Evolutionary conservation across 2,329 filamentous ascomycete genomes (phyloP), one percentile per base, ranked within the genome.

Genomic region (Ophiosphaerella narmari): DNA sequence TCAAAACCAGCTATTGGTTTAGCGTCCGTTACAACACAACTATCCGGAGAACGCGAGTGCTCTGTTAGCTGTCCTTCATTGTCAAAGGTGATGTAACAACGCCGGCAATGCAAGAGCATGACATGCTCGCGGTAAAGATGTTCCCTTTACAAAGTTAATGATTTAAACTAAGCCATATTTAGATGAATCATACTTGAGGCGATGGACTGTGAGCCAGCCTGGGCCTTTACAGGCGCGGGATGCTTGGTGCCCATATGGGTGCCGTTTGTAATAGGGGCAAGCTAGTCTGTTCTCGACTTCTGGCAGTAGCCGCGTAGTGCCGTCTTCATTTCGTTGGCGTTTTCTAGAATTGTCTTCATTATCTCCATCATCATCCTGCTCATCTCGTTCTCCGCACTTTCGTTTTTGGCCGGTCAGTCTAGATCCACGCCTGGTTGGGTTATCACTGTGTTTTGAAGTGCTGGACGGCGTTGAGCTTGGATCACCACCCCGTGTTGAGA

Each of bases 111-210:
- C 3, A 46, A 14, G 13, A 41, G 37, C 29, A 42, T 35, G 18
- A 45, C 34, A 36, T 53, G 50, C 7, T 36, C 31, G 21, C 50
- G 45, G 35, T 53, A 53, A 9, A 53, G 24, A 40, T 53, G 50
- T 4, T 44, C 45, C 18, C 50, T 53, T 23, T 31, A 1, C 12
- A 14, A 11, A 21, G 33, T 45, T 32, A 37, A 21, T 16, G 26
- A 26, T 21, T 43, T n/a, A 24, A 13, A n/a, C 5, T 26, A n/a
- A 26, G 18, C 16, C 7, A n/a, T 14, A 45, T 3, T 4, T 11
- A 34, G 14, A 34, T 8, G 16, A 14, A n/a, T 11, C 26, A 4
- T 33, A 46, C 43, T 46, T 46, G n/a, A 46, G 13, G 23, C 43
- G 36, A 32, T 39, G 43, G 8, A 46, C 26, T 14, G 24, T 16